These are phyloP conservation scores for Helotiales sp. DNA, from an alignment of 2,329 filamentous ascomycete genomes.

Conservation along the genomic window DNA sequence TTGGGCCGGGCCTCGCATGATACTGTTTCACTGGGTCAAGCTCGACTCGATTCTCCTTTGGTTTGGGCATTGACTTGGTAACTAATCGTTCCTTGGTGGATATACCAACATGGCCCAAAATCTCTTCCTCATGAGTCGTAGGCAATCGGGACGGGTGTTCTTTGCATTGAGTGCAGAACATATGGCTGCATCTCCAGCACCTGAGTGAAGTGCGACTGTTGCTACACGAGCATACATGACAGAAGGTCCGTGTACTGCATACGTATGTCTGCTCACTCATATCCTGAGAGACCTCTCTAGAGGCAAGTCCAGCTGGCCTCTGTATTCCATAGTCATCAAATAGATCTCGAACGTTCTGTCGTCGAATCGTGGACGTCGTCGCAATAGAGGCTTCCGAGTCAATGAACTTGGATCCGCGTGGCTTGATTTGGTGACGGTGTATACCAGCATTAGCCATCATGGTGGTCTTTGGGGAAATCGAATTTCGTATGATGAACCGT, in stretches of 20 bases:
- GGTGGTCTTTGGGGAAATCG: slow-evolving; percentile 6
- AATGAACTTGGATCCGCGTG: slow-evolving; percentile 22
- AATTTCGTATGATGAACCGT: slow-evolving; percentile 28
- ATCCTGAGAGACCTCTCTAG: slow-evolving; percentile 48
- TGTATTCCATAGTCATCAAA: slow-evolving; percentile 54
- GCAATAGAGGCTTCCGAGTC: slow-evolving; percentile 29
- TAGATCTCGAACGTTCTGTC: slow-evolving; percentile 52
- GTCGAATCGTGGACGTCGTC: slow-evolving; percentile 45
- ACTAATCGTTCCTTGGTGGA: neutral
- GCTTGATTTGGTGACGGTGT: slow-evolving; percentile 16
- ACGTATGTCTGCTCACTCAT: slow-evolving; percentile 35
- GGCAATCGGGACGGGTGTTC: neutral
- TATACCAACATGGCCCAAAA: neutral
- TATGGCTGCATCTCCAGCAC: slow-evolving; percentile 57
- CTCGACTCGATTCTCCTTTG: slow-evolving; percentile 7
- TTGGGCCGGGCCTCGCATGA: slow-evolving; percentile 3
- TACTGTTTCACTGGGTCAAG: slow-evolving; percentile 14
- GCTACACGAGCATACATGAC: slow-evolving; percentile 55
- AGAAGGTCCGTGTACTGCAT: slow-evolving; percentile 45
- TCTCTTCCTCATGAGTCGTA: neutral
- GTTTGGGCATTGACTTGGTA: neutral
- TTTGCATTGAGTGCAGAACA: slow-evolving; percentile 54
- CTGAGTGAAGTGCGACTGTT: slow-evolving; percentile 46
- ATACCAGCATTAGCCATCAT: slow-evolving; percentile 8
- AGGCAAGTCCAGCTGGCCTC: slow-evolving; percentile 47